phyloP scores from a whole-genome alignment of 2,329 filamentous ascomycete genomes.

The Ophiosphaerella korrae region DNA sequence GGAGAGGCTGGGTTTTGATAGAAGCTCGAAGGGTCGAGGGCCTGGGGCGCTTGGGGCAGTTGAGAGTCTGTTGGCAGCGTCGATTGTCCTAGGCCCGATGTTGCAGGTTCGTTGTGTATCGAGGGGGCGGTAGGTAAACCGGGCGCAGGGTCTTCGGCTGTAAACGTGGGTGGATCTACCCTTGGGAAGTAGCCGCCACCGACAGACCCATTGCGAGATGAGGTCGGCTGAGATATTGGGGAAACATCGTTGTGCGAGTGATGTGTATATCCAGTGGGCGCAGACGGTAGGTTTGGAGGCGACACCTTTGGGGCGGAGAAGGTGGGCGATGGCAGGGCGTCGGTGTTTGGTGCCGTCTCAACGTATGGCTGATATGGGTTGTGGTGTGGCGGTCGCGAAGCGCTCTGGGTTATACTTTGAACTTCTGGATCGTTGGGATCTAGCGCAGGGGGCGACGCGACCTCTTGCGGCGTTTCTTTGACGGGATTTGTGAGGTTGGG shows the following conservation, averaged over 20 bases:
- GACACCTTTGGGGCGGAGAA: slow-evolving; percentile 52
- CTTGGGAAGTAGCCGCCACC: slow-evolving; percentile 65
- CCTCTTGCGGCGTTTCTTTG: slow-evolving; percentile 54
- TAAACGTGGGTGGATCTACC: slow-evolving; percentile 52
- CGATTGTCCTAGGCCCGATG: slow-evolving; percentile 23
- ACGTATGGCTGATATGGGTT: slow-evolving; percentile 57
- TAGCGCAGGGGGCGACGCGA: slow-evolving; percentile 51
- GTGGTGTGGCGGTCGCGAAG: slow-evolving; percentile 23
- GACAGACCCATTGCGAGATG: slow-evolving; percentile 53
- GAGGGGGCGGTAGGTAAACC: slow-evolving; percentile 45
- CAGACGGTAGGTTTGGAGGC: slow-evolving; percentile 45
- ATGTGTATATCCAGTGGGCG: slow-evolving; percentile 37
- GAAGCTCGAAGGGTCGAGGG: slow-evolving; percentile 36
- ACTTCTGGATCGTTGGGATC: slow-evolving; percentile 70
- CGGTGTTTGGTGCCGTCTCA: slow-evolving; percentile 65
- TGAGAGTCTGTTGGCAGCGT: slow-evolving; percentile 25
- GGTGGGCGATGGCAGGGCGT: slow-evolving; percentile 51
- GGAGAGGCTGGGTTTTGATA: slow-evolving; percentile 46
- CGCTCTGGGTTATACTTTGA: slow-evolving; percentile 54
- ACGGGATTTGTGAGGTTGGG: slow-evolving; percentile 90
- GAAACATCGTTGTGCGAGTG: slow-evolving; percentile 56
- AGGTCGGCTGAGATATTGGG: slow-evolving; percentile 55
- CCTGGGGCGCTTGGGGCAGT: slow-evolving; percentile 27
- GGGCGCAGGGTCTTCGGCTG: slow-evolving; percentile 43
- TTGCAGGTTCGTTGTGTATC: slow-evolving; percentile 34